Base-by-base conservation (phyloP, 2,329 filamentous ascomycete species). In the Paramyrothecium roridum region DNA sequence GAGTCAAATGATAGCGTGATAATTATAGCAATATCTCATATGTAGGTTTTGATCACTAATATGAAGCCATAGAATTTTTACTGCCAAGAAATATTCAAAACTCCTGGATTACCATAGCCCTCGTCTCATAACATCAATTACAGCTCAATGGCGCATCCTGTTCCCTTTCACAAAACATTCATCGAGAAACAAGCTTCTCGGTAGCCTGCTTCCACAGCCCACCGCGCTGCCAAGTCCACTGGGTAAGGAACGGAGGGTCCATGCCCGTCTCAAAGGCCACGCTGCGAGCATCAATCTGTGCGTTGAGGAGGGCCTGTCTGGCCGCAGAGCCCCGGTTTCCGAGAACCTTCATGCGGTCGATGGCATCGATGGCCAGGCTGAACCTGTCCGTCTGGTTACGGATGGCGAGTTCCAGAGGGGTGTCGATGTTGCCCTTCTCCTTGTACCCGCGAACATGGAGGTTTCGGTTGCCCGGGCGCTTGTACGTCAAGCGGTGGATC, bases 391-490 rank as follows among this genome's bases (percentile, higher is more conserved):
- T 89, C 64, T 87, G 80, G 73, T 93, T 93, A 57, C 88, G 80
- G 67, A 92, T 90, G 26, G 89, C 89, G 59, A 93, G 76, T 73
- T 91, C 89, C 20, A 92, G 83, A 1, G 89, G 89, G 0, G 89
- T 92, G 68, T 93, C 88, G 62, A 92, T 92, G 69, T 92, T 93
- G 49, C 89, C 89, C 80, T 93, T 92, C 76, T 93, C 89, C 66
- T 82, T 86, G 77, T 92, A 93, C 1, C 89, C 89, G 33, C 86
- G 80, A n/a, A 93, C 89, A 63, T 90, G 85, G 59, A 92, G 71
- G 70, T 89, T 85, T 48, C 78, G 68, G 68, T 81, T 83, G 6
- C 88, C 88, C 2, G 85, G 86, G 1, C 89, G 84, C 74, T 88
- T 88, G 75, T 91, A 92, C 1, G 88, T 89, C 62, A 93, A 73